Base-by-base conservation (phyloP, 495 filamentous ascomycete genomes). In the Aspergillus avenaceus region DNA sequence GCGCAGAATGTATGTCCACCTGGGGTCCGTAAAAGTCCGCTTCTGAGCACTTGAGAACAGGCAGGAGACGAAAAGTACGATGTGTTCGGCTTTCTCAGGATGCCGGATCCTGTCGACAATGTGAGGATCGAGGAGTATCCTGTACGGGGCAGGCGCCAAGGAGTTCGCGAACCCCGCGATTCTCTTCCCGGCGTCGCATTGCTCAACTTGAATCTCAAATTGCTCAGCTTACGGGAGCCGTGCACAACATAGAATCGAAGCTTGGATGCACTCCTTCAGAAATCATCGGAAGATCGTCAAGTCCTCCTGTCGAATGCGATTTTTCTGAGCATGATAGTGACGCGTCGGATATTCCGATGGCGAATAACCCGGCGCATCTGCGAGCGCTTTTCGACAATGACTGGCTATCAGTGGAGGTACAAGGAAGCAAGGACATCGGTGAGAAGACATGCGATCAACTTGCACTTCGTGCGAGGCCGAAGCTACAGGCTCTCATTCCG, bases 1-100 rank as follows among this genome's bases (percentile, higher is more conserved):
- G 70, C 53, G 54, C 58, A 5, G 62, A 73, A 54, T 71, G 70
- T 71, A 60, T 36, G 62, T 56, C 5, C 2, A 29, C n/a, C 8
- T 5, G 16, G 25, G 12, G 1, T 13, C 23, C 7, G 8, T 2
- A 41, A 23, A 29, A 12, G 16, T 9, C 5, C 27, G 7, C 7
- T 14, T 18, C 22, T 47, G 23, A 32, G 27, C 22, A n/a, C 6
- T n/a, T 12, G 27, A 36, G 5, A 21, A 29, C 36, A 66, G 63
- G 63, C 45, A 57, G 63, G 34, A 55, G 59, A 1, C 61, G 63
- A 19, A 64, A 66, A 43, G 53, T 62, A 23, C 63, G 63, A 0
- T 64, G 63, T 23, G 47, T 58, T 28, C 56, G 58, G n/a, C 43
- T 52, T 11, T 57, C 55, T n/a, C 53, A 62, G 7, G 47, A 58